Base-by-base conservation (phyloP, 176 grass and related monocot species). In the Saccharum spontaneum region DNA sequence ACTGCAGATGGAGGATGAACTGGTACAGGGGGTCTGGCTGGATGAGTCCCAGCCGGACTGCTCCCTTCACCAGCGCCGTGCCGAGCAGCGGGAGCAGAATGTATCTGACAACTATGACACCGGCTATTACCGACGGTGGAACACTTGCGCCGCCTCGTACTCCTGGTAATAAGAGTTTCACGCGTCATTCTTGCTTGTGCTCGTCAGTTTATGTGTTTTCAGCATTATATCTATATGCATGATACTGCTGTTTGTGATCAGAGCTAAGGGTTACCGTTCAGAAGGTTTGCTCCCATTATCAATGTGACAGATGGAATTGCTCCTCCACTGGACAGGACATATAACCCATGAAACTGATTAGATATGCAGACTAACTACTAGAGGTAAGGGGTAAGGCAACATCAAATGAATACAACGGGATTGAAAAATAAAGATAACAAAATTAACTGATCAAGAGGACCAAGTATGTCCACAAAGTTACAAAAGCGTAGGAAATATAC, bases 211-310 rank as follows among this genome's bases (percentile, higher is more conserved):
- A 10, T 24, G 39, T 39, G 36, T 22, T 23, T 23, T 22, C 23
- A 18, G 1, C 26, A 41, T 18, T 39, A 5, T n/a, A 55, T 18
- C 7, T 55, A 6, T 6, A 22, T 63, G 63, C 46, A 17, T 46
- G 40, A 16, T 45, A 30, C 12, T 73, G 28, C 23, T 39, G 20
- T 28, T 4, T 78, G n/a, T 55, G 77, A 84, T 84, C 23, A 69
- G 7, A 46, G 59, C 54, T 48, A 26, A 14, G 2, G 0, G n/a
- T 62, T 91, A 98, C 96, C 96, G 50, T 82, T 86, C 30, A 96
- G 70, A 61, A 98, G 88, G 89, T 98, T 96, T 69, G 88, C 93
- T 87, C 97, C 97, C 97, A 96, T 98, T 84, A 96, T 94, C 79
- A 96, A 10, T 9, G 97, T 89, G 37, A 99, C 9, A 0, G 97